These are phyloP conservation scores for Lecanosticta acicola DNA, from an alignment of 2,329 filamentous ascomycete genomes.

Conservation along the genomic window DNA sequence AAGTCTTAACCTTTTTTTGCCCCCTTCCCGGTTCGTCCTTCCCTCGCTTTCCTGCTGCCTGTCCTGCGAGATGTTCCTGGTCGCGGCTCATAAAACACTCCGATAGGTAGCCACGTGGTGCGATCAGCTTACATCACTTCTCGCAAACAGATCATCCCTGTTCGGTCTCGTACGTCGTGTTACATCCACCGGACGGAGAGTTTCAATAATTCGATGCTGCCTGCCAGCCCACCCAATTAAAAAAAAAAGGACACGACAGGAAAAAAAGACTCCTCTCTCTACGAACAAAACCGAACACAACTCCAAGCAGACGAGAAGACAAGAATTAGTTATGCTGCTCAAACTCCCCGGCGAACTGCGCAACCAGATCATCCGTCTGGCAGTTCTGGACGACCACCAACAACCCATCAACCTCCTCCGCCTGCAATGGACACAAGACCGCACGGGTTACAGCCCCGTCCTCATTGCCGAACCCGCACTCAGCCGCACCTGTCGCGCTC, in stretches of 20 bases:
- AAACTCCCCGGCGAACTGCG: conserved; percentile 5
- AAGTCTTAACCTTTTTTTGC: not conserved
- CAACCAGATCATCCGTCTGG: conserved; percentile 3
- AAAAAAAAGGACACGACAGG: not conserved
- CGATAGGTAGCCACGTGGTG: not conserved
- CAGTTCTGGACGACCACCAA: not conserved
- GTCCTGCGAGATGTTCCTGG: not conserved
- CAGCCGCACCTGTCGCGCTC: conserved; percentile 1
- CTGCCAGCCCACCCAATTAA: too few species aligned
- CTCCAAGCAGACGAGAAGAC: not conserved
- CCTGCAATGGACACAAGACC: conserved; percentile 1
- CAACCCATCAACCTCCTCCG: conserved; percentile 3
- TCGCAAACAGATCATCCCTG: not conserved
- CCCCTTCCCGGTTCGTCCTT: not conserved
- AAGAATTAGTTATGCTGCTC: conserved; percentile 1
- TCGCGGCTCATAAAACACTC: not conserved
- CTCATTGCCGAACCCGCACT: conserved; percentile 1
- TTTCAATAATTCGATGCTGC: too few species aligned
- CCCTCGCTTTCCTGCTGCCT: not conserved
- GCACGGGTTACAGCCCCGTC: conserved; percentile 1
- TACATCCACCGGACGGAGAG: not conserved
- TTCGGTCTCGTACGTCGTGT: not conserved
- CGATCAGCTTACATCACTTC: not conserved
- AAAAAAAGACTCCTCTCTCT: too few species aligned
- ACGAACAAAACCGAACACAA: not conserved